Base-by-base conservation (phyloP, 257 asterid species). In the Handroanthus guayacan region DNA sequence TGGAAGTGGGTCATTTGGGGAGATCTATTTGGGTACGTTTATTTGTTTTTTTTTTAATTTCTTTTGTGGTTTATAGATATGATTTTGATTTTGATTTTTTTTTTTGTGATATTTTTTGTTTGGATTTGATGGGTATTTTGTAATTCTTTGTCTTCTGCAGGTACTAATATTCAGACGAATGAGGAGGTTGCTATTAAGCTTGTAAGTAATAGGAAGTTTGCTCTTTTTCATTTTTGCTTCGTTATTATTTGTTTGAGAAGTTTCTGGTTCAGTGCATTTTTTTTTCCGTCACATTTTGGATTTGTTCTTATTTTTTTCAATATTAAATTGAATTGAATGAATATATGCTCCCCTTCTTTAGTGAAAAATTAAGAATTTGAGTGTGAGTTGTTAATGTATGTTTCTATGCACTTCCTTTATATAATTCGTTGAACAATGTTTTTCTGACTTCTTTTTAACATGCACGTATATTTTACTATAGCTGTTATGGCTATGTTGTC, bases 141-240 rank as follows among this genome's bases (percentile, higher is more conserved):
- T 2, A 11, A 39, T 71, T 69, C 17, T 41, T 38, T 71, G 67
- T 56, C 36, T 58, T 62, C 71, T 78, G 79, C 86, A 87, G 92
- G 94, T 12, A 84, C 86, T 69, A 89, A 89, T 82, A 74, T 84
- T 79, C 94, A 89, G 87, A 85, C 94, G 82, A 89, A 89, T 71
- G 92, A 89, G 71, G 92, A 89, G 76, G 92, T 89, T 79, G 94
- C 94, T 3, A 87, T 89, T 76, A 89, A 89, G 84, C 92, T 89
- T 20, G 88, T 79, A 72, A 79, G 86, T 76, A 44, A 38, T 85
- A 9, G 57, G 25, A 9, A 38, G 31, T 41, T 12, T 25, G 37
- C 5, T 13, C 51, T 39, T 63, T 13, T 57, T 4, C 57, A 7
- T 25, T 9, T 51, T 10, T 5, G 17, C 48, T 64, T 43, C 31